Base-by-base conservation (phyloP, 805 yeast genomes). In the Pichia sporocuriosa region DNA sequence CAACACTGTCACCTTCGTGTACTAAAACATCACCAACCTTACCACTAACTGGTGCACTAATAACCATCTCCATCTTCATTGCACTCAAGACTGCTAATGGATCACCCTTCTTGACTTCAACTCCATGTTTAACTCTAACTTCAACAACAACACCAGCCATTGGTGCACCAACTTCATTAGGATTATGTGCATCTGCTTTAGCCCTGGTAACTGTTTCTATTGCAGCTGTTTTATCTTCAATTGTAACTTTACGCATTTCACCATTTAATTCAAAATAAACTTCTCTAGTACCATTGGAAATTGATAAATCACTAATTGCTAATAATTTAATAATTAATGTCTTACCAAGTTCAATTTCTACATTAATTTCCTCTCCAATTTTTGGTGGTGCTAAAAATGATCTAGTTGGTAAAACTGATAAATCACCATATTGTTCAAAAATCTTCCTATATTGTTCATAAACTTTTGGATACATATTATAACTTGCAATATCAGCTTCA, bases 41-140 rank as follows among this genome's bases (percentile, higher is more conserved):
- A 63, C 98, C 99, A 45, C 81, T 73, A 45, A 79, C 83, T 42
- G 95, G 95, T 19, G 98, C 90, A 62, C 87, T 77, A 55, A 90
- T 89, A 39, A 93, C 95, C 97, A 93, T 93, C 72, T 93, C 98
- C 98, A 90, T 90, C 78, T 90, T 90, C 98, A 90, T 90, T 50
- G 98, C 98, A 61, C 90, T 79, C 61, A 90, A 74, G 21, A 90
- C 95, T 47, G 95, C 94, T 50, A 90, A 65, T 26, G 96, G 89
- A 61, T 90, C 95, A 52, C 98, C 98, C 77, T 90, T 90, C 77
- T 86, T 87, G 51, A 93, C 95, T 51, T 82, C 83, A 40, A 80
- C 74, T 47, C 94, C 96, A 53, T 78, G 77, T 70, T 87, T 85
- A 49, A 88, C 87, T 60, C 95, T 85, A 41, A 89, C 84, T 68